Evolutionary conservation across 371 early-diverging fungal species (phyloP).

Genomic region (Umbelopsis sp.): DNA sequence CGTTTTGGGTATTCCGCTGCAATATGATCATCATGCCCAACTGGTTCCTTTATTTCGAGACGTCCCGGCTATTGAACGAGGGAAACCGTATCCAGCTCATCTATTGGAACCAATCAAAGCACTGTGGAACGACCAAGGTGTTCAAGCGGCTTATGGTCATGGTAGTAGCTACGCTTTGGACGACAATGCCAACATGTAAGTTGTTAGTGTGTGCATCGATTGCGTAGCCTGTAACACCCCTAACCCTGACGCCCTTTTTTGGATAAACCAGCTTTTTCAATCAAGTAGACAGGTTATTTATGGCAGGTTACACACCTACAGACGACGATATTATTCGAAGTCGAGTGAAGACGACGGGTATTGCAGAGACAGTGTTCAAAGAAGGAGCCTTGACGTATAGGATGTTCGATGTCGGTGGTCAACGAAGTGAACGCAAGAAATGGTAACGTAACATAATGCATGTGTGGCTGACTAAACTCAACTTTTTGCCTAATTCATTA

Average conservation of each 20-base stretch:
- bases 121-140: constrained; percentile 76
- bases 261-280: constrained; percentile 72
- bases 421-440: constrained; percentile 91
- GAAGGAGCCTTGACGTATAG: constrained; percentile 79
- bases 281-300: constrained; percentile 77
- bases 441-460: constrained; percentile 48
- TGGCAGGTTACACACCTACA: constrained; percentile 75
- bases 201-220: background rate
- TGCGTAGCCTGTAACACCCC: background rate
- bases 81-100: constrained; percentile 68
- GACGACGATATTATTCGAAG: constrained; percentile 89
- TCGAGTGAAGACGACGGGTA: constrained; percentile 86
- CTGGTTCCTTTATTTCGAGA: constrained; percentile 36
- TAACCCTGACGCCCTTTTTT: background rate
- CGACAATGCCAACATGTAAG: constrained; percentile 79
- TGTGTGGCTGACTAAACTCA: too few relatives aligned
- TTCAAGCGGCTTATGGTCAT: constrained; percentile 66
- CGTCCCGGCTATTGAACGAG: constrained; percentile 51
- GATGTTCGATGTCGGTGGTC: constrained; percentile 96
- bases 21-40: constrained; percentile 60
- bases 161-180: constrained; percentile 83
- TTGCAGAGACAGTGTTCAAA: constrained; percentile 84
- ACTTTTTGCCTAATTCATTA: too few relatives aligned
- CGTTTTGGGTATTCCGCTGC: constrained; percentile 62
- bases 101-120: constrained; percentile 71